phyloP scores from a whole-genome alignment of 305 asterid genomes.

The Caryopteris hybrid region DNA sequence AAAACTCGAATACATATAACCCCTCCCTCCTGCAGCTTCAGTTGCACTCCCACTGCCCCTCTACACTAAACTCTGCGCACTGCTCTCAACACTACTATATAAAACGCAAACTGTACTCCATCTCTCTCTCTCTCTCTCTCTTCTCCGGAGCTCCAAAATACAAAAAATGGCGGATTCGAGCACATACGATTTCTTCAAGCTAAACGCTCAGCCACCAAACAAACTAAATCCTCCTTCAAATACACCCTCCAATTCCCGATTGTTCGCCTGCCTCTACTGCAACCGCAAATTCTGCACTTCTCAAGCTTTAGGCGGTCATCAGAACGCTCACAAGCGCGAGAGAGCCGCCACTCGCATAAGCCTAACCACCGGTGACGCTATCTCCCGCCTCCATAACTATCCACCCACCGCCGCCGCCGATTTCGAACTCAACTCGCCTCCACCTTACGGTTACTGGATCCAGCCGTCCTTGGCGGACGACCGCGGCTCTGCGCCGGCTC shows the following conservation, averaged over 20 bases:
- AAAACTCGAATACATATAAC: background rate
- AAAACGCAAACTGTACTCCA: background rate
- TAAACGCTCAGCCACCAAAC: slow-evolving; percentile 9
- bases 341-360: slow-evolving; percentile 66
- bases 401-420: slow-evolving; percentile 17
- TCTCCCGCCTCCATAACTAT: slow-evolving; percentile 15
- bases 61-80: background rate
- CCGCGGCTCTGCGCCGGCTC: background rate
- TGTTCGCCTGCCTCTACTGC: slow-evolving; percentile 84
- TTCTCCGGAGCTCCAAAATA: too few species aligned
- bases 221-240: slow-evolving; percentile 12
- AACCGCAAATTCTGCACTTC: slow-evolving; percentile 82
- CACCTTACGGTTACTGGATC: slow-evolving; percentile 31
- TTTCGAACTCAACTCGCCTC: slow-evolving; percentile 10
- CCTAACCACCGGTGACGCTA: slow-evolving; percentile 20
- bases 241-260: slow-evolving; percentile 28
- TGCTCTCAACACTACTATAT: background rate
- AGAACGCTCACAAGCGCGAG: slow-evolving; percentile 87
- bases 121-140: too few species aligned
- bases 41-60: slow-evolving; percentile 12
- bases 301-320: slow-evolving; percentile 93
- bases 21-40: slow-evolving; percentile 16
- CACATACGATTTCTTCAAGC: slow-evolving; percentile 44
- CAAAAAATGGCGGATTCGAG: slow-evolving; percentile 39
- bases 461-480: slow-evolving; percentile 18